Conservation (phyloP, 2,329 filamentous ascomycete species). For the Emmonsia crescens region DNA sequence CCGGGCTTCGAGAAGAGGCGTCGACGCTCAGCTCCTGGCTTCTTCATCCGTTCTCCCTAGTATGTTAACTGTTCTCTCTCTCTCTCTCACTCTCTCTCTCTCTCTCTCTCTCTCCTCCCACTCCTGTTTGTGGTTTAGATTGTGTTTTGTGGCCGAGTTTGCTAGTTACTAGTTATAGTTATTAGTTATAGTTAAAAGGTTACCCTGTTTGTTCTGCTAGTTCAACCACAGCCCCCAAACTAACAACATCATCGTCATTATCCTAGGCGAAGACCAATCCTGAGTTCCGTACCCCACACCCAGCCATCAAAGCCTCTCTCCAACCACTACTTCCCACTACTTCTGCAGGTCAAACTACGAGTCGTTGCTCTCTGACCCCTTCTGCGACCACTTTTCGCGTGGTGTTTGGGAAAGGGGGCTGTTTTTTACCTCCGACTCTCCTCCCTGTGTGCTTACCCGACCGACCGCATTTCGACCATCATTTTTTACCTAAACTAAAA, state of each 20-base stretch:
- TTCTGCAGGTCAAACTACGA: not conserved
- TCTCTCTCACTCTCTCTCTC: not conserved
- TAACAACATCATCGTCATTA: not conserved
- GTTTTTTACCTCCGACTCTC: not conserved
- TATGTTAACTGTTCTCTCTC: not conserved
- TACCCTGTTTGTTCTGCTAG: not conserved
- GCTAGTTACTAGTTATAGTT: not conserved
- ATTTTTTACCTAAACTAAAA: not conserved
- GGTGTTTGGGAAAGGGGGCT: not conserved
- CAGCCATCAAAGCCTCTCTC: not conserved
- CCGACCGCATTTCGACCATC: not conserved
- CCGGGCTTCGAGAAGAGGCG: not conserved
- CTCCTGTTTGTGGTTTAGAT: not conserved
- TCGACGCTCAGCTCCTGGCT: not conserved
- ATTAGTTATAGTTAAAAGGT: not conserved
- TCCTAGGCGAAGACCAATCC: not conserved
- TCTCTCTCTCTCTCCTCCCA: not conserved
- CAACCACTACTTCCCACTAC: not conserved
- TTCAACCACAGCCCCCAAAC: not conserved
- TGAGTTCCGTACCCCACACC: not conserved
- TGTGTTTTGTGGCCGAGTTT: not conserved
- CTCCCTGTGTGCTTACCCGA: not conserved
- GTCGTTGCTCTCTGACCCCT: not conserved
- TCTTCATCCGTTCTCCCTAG: not conserved
- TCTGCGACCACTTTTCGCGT: slow-evolving; percentile 2